Conservation (phyloP, 805 yeast species). For the Suhomyces faveliae region DNA sequence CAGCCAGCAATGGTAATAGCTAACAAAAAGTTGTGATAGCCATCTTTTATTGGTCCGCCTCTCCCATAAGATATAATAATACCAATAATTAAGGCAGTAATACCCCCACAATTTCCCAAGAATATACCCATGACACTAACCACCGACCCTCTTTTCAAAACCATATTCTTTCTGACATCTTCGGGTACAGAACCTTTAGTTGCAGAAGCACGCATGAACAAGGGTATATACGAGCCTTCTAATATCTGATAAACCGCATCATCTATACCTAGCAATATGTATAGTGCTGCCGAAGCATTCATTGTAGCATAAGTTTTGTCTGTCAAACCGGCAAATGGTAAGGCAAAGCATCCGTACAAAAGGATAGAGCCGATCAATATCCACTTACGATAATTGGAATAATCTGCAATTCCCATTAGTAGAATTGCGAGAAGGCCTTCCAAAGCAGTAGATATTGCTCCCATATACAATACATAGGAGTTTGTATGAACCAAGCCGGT, state of each 20-base stretch:
- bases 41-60: slow-evolving; percentile 22
- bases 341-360: slow-evolving; percentile 32
- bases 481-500: slow-evolving; percentile 30
- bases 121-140: slow-evolving; percentile 40
- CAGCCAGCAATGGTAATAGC: slow-evolving; percentile 42
- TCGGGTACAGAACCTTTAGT: slow-evolving; percentile 17
- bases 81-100: slow-evolving; percentile 36
- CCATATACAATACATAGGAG: slow-evolving; percentile 37
- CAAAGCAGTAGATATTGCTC: slow-evolving; percentile 37
- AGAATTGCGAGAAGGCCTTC: slow-evolving; percentile 37
- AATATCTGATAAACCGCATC: slow-evolving; percentile 35
- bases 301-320: slow-evolving; percentile 19
- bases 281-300: slow-evolving; percentile 27
- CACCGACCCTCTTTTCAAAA: slow-evolving; percentile 30
- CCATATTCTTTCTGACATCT: slow-evolving; percentile 20
- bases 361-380: slow-evolving; percentile 29
- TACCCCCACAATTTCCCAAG: slow-evolving; percentile 37
- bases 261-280: slow-evolving; percentile 26
- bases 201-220: slow-evolving; percentile 35
- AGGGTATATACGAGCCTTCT: slow-evolving; percentile 41
- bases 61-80: slow-evolving; percentile 33
- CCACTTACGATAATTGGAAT: slow-evolving; percentile 35
- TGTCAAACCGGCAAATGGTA: slow-evolving; percentile 35
- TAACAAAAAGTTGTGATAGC: slow-evolving; percentile 33
- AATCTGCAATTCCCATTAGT: slow-evolving; percentile 42